phyloP scores from a whole-genome alignment of 768 basidiomycete species.

The Lactarius pseudohatsudake region DNA sequence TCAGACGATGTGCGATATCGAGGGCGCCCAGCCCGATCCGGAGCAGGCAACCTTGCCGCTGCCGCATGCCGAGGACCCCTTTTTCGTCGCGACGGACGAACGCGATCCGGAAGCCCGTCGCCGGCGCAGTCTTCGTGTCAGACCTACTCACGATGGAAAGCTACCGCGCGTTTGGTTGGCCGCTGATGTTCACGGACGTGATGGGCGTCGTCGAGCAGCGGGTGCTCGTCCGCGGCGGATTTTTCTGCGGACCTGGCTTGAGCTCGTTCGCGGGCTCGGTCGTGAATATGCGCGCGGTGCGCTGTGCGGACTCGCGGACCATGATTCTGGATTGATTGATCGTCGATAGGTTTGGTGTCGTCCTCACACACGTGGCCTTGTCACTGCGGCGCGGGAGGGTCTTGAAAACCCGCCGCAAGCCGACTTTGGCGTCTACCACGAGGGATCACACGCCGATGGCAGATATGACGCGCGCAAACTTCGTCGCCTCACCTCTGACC shows the following conservation, averaged over 20 bases:
- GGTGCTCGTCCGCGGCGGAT: constrained; percentile 36
- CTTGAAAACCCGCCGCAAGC: background rate
- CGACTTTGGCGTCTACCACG: background rate
- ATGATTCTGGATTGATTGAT: constrained; percentile 38
- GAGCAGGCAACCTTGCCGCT: constrained; percentile 7
- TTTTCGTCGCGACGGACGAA: constrained; percentile 45
- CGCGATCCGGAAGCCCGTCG: constrained; percentile 36
- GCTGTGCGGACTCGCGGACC: constrained; percentile 40
- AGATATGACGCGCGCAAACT: background rate
- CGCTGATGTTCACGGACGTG: constrained; percentile 44
- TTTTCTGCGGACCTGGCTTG: constrained; percentile 41
- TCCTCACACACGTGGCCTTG: background rate
- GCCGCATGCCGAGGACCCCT: constrained; percentile 27
- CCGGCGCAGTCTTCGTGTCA: constrained; percentile 42
- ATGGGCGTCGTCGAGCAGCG: constrained; percentile 45
- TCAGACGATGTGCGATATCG: constrained; percentile 14
- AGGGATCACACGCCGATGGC: constrained; percentile 3
- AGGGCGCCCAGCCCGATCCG: constrained; percentile 9
- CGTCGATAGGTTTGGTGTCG: background rate
- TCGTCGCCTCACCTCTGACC: too few relatives aligned
- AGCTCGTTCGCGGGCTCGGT: constrained; percentile 43
- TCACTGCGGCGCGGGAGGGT: background rate
- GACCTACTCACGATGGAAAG: constrained; percentile 47
- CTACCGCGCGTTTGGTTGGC: constrained; percentile 41
- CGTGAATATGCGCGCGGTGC: constrained; percentile 39